These are phyloP conservation scores for Fusarium algeriense DNA, from an alignment of 2,329 filamentous ascomycete species.

Conservation along the genomic window DNA sequence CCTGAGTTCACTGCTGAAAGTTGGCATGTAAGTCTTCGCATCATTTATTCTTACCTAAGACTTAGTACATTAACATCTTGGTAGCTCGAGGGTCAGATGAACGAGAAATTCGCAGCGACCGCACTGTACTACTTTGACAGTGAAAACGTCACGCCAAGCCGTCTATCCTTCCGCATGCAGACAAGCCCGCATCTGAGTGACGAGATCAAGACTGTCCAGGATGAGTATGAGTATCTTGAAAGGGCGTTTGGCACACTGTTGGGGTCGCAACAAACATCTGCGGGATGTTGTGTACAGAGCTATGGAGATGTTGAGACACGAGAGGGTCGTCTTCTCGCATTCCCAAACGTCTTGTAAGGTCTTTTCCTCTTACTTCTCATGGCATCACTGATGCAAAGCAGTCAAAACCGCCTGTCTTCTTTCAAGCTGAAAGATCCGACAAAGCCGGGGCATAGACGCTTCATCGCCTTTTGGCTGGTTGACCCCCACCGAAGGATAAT, in stretches of 20 bases:
- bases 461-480: slow-evolving; percentile 2
- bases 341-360: slow-evolving; percentile 7
- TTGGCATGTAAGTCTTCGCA: neutral
- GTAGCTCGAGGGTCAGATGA: slow-evolving; percentile 10
- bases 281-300: neutral
- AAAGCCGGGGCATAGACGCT: neutral
- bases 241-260: neutral
- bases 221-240: neutral
- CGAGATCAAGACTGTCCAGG: neutral
- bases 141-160: slow-evolving; percentile 2
- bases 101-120: slow-evolving; percentile 1
- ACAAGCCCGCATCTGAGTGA: neutral
- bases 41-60: fast-evolving
- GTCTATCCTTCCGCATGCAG: neutral
- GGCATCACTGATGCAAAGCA: too few species aligned
- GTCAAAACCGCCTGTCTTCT: neutral
- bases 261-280: fast-evolving
- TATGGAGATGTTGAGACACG: slow-evolving; percentile 4
- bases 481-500: slow-evolving; percentile 4
- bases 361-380: too few species aligned
- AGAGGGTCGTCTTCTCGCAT: neutral
- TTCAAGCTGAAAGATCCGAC: neutral
- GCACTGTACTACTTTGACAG: neutral
- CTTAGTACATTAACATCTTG: neutral
- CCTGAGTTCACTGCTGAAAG: neutral